Conservation (phyloP, 1,284 basidiomycete species). For the Boletus sp. region DNA sequence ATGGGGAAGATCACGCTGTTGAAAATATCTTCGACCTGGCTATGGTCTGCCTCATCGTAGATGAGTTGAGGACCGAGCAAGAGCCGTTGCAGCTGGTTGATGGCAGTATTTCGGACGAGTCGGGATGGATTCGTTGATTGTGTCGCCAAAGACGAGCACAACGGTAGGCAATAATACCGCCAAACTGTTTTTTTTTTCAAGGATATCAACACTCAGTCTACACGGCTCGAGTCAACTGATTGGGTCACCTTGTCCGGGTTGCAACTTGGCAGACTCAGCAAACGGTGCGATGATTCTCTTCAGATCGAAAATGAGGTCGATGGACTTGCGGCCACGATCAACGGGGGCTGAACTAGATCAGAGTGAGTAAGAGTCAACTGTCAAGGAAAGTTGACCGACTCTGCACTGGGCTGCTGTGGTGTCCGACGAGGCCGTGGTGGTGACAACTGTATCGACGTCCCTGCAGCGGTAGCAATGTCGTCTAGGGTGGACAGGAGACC, state of each 20-base stretch:
- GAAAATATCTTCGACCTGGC: constrained; percentile 80
- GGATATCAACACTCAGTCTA: constrained; percentile 10
- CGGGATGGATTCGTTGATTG: constrained; percentile 86
- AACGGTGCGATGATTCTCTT: constrained; percentile 61
- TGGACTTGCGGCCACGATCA: constrained; percentile 76
- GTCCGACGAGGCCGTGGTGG: constrained; percentile 48
- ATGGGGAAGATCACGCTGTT: constrained; percentile 89
- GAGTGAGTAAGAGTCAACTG: constrained; percentile 6
- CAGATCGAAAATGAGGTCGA: constrained; percentile 76
- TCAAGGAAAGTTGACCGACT: constrained; percentile 38
- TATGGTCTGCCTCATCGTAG: constrained; percentile 51
- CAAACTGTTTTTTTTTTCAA: constrained; percentile 53
- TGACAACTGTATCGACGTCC: constrained; percentile 56
- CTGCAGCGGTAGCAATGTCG: constrained; percentile 80
- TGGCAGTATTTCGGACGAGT: constrained; percentile 81
- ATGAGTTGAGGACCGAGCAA: constrained; percentile 78
- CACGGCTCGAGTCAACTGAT: not conserved
- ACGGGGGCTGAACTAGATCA: constrained; percentile 63
- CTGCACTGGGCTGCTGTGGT: constrained; percentile 49
- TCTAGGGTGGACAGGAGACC: constrained; percentile 82
- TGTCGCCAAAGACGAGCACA: constrained; percentile 73
- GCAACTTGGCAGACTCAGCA: constrained; percentile 44
- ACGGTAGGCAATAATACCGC: constrained; percentile 76
- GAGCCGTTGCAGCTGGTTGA: constrained; percentile 83
- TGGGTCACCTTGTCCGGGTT: constrained; percentile 47